Conservation (phyloP, 192 early-diverging fungal genomes). For the Kappamyces sp. region DNA sequence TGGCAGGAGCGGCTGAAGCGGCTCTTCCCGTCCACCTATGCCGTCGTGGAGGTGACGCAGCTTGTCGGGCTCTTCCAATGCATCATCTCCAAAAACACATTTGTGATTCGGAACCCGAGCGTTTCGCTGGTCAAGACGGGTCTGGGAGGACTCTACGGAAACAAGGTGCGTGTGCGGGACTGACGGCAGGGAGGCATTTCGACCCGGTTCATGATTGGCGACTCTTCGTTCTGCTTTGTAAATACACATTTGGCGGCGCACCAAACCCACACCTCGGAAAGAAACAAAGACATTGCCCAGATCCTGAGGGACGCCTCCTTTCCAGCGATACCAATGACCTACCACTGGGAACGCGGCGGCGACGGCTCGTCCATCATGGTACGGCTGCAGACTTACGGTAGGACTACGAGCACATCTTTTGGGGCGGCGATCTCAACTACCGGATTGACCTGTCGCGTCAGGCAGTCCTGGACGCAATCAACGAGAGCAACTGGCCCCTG, state of each 20-base stretch:
- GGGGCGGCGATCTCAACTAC: conserved; percentile 90
- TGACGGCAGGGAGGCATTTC: conserved; percentile 65
- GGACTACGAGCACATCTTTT: conserved; percentile 20
- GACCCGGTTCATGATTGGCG: conserved; percentile 65
- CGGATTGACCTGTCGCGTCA: conserved; percentile 71
- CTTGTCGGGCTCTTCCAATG: conserved; percentile 89
- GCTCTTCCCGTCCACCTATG: neutral
- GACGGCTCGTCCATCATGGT: conserved; percentile 80
- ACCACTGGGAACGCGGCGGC: conserved; percentile 67
- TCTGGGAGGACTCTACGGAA: conserved; percentile 78
- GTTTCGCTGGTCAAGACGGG: conserved; percentile 84
- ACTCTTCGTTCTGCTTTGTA: conserved; percentile 78
- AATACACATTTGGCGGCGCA: conserved; percentile 84
- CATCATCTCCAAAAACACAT: conserved; percentile 63
- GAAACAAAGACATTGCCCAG: conserved; percentile 68
- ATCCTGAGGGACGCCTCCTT: conserved; percentile 61
- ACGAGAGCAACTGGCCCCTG: conserved; percentile 48
- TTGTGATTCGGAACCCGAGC: conserved; percentile 46
- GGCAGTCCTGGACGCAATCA: conserved; percentile 55
- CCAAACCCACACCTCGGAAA: conserved; percentile 60
- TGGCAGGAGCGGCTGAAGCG: conserved; percentile 76
- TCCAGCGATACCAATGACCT: conserved; percentile 17
- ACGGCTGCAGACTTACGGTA: neutral
- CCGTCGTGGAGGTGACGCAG: conserved; percentile 29
- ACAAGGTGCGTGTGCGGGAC: conserved; percentile 60